Evolutionary conservation across 352 stramenopile species (phyloP).

Genomic region (Aphanomyces invadans): DNA sequence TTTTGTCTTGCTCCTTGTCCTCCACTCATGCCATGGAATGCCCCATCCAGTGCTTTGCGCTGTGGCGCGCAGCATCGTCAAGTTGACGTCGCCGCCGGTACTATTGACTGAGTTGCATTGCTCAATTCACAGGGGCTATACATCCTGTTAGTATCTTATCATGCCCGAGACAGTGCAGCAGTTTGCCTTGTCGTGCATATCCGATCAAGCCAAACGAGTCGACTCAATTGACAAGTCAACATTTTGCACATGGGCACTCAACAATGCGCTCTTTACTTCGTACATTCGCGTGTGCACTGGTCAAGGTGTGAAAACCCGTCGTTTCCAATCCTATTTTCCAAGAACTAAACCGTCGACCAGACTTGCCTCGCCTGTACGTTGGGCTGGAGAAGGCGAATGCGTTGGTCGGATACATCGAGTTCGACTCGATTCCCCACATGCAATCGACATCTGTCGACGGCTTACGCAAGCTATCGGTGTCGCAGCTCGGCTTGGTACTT

Average conservation of each 20-base stretch:
- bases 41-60: slow-evolving; percentile 7
- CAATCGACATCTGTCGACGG: background rate
- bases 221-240: slow-evolving; percentile 7
- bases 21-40: too few species aligned
- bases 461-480: background rate
- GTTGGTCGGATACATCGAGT: slow-evolving; percentile 14
- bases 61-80: slow-evolving; percentile 12
- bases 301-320: background rate
- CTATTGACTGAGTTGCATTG: background rate
- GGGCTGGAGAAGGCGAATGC: slow-evolving; percentile 1
- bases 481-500: background rate
- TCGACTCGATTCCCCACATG: slow-evolving; percentile 10
- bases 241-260: slow-evolving; percentile 5
- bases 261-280: background rate
- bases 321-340: background rate
- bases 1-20: too few species aligned
- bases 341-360: background rate
- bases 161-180: background rate
- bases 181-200: background rate
- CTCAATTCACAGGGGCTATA: background rate
- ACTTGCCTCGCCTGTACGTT: background rate
- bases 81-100: slow-evolving; percentile 8
- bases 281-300: slow-evolving; percentile 8
- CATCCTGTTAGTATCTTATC: too few species aligned
- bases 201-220: background rate